Conservation (phyloP, 768 basidiomycete genomes). For the Gymnopilus junonius region DNA sequence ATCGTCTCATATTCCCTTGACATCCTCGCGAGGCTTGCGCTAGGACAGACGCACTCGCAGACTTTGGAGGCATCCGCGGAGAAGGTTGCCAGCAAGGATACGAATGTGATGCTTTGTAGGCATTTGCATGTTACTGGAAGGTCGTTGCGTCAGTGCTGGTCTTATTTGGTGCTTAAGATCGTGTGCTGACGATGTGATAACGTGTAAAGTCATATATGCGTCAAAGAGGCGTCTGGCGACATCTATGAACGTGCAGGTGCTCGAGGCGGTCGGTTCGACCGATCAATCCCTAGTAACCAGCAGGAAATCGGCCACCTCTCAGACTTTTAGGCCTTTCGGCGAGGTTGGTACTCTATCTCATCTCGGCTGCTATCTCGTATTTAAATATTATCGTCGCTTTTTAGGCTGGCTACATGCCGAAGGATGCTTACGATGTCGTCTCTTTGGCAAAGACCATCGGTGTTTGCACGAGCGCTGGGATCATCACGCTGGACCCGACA, state of each 20-base stretch:
- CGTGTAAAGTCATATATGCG: slow-evolving; percentile 65
- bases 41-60: slow-evolving; percentile 48
- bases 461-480: slow-evolving; percentile 65
- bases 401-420: slow-evolving; percentile 72
- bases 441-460: slow-evolving; percentile 66
- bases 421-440: slow-evolving; percentile 66
- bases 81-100: slow-evolving; percentile 56
- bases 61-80: slow-evolving; percentile 63
- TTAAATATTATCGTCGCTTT: neutral
- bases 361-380: neutral
- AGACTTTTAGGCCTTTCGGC: slow-evolving; percentile 65
- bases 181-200: neutral
- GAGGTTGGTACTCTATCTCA: slow-evolving; percentile 48
- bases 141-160: slow-evolving; percentile 53
- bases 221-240: slow-evolving; percentile 64
- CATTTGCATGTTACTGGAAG: slow-evolving; percentile 56
- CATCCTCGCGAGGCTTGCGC: slow-evolving; percentile 61
- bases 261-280: slow-evolving; percentile 56
- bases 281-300: slow-evolving; percentile 41
- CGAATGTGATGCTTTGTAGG: slow-evolving; percentile 64
- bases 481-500: slow-evolving; percentile 68
- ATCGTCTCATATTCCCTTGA: slow-evolving; percentile 75
- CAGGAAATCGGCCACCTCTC: slow-evolving; percentile 26
- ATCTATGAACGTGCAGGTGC: slow-evolving; percentile 54
- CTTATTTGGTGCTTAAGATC: neutral